phyloP scores from a whole-genome alignment of 306 rosid genomes.

The Cucurbita maxima region DNA sequence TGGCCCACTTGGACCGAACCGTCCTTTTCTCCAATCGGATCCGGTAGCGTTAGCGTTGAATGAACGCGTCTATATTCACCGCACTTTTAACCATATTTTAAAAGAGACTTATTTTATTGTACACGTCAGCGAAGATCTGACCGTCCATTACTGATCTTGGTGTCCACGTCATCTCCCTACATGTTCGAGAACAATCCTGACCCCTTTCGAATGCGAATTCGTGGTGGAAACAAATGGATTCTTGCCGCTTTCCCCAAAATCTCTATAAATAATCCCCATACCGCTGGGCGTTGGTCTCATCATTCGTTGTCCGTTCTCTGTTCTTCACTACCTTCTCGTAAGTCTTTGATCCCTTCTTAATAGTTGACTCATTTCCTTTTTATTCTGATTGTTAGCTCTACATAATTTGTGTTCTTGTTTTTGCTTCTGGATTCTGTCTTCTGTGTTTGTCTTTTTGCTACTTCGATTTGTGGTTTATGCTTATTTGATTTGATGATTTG shows the following conservation, averaged over 20 bases:
- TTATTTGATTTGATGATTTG: neutral
- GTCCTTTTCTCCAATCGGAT: neutral
- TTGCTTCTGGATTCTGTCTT: neutral
- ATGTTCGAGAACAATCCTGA: neutral
- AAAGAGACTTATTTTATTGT: no score
- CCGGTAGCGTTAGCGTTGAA: constrained; percentile 20
- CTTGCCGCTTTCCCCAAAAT: neutral
- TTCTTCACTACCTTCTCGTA: neutral
- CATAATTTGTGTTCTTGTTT: neutral
- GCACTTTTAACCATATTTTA: no score
- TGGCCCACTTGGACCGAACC: neutral
- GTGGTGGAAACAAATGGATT: neutral
- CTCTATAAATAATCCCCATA: neutral
- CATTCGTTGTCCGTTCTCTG: neutral
- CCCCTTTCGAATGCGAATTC: neutral
- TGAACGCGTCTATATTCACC: constrained; percentile 7
- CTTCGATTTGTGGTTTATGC: neutral
- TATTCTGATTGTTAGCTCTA: neutral
- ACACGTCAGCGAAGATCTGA: constrained; percentile 5
- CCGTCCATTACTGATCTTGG: neutral
- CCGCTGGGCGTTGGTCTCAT: neutral
- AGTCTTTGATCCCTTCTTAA: neutral
- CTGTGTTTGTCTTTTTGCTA: neutral
- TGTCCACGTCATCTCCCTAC: neutral
- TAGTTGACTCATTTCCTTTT: neutral